Percentiles rank a stretch among this genome's conserved stretches.
Evolutionary conservation across 345 rosid species (phyloP).

Genomic region (Arabidopsis thaliana): DNA sequence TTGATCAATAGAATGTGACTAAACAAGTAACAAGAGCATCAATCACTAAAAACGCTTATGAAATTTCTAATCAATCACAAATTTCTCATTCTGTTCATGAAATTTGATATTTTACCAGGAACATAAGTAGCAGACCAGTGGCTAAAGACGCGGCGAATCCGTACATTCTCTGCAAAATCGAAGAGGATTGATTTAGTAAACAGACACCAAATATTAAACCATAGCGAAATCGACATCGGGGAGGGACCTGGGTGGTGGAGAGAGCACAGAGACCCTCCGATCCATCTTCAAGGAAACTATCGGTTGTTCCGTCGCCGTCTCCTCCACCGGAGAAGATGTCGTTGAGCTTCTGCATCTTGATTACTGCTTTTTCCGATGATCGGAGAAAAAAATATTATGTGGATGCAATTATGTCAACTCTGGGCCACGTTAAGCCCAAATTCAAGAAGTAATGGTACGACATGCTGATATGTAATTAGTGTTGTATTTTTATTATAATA

Average conservation of each 20-base stretch:
- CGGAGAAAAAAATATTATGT: not conserved
- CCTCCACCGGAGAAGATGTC: conserved; percentile 52
- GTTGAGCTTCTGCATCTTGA: conserved; percentile 64
- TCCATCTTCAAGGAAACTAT: conserved; percentile 63
- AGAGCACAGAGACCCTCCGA: conserved; percentile 76
- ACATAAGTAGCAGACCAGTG: conserved; percentile 72
- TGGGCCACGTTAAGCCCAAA: conserved; percentile 1
- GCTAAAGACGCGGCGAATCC: conserved; percentile 70
- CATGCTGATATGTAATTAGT: no score
- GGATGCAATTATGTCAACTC: no score
- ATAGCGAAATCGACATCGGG: not conserved
- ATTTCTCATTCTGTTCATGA: not conserved
- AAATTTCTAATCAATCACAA: not conserved
- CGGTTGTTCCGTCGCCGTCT: conserved; percentile 54
- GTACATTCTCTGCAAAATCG: conserved; percentile 66
- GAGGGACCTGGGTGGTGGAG: conserved; percentile 67
- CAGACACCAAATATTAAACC: not conserved
- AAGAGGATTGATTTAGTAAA: conserved; percentile 7
- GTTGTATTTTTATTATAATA: no score
- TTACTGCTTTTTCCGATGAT: conserved; percentile 16
- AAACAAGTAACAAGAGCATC: not conserved
- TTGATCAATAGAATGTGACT: not conserved
- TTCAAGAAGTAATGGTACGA: no score
- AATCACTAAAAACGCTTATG: not conserved
- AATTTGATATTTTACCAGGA: conserved; percentile 62